Evolutionary conservation across 306 rosid genomes (phyloP).

Genomic region (Hippophae tibetana): DNA sequence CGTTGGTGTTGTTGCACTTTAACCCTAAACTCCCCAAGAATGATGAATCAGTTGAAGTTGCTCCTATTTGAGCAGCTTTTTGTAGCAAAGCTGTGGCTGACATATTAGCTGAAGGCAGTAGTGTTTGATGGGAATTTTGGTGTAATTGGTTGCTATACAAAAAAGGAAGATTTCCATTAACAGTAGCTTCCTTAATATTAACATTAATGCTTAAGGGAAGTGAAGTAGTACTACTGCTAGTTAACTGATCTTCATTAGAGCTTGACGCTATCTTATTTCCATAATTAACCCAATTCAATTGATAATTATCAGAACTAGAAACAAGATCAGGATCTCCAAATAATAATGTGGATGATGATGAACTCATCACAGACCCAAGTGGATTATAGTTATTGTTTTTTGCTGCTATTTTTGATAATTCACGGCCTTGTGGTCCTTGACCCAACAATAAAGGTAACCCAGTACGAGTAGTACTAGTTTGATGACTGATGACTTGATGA

Average conservation of each 20-base stretch:
- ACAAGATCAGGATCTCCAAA: constrained; percentile 30
- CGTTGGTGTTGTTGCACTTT: constrained; percentile 24
- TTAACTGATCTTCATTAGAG: constrained; percentile 25
- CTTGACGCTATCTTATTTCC: constrained; percentile 35
- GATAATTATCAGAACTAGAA: constrained; percentile 35
- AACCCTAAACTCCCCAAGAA: constrained; percentile 53
- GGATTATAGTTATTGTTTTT: constrained; percentile 20
- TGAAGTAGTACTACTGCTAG: constrained; percentile 17
- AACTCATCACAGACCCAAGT: constrained; percentile 24
- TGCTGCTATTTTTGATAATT: not conserved
- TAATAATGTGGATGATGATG: constrained; percentile 12
- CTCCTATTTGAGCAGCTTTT: constrained; percentile 76
- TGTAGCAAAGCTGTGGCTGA: constrained; percentile 92
- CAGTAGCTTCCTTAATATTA: constrained; percentile 22
- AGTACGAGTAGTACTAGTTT: constrained; percentile 14
- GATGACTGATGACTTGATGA: constrained; percentile 11
- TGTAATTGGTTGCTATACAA: constrained; percentile 48
- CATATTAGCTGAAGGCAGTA: constrained; percentile 40
- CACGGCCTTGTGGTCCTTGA: constrained; percentile 23
- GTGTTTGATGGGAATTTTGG: constrained; percentile 27
- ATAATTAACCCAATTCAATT: constrained; percentile 48
- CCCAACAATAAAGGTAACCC: constrained; percentile 54
- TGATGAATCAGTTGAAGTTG: constrained; percentile 50
- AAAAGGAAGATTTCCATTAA: constrained; percentile 28
- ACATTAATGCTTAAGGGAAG: constrained; percentile 26